These are phyloP conservation scores for Phytophthora cactorum DNA, from an alignment of 352 stramenopile genomes.

Conservation along the genomic window DNA sequence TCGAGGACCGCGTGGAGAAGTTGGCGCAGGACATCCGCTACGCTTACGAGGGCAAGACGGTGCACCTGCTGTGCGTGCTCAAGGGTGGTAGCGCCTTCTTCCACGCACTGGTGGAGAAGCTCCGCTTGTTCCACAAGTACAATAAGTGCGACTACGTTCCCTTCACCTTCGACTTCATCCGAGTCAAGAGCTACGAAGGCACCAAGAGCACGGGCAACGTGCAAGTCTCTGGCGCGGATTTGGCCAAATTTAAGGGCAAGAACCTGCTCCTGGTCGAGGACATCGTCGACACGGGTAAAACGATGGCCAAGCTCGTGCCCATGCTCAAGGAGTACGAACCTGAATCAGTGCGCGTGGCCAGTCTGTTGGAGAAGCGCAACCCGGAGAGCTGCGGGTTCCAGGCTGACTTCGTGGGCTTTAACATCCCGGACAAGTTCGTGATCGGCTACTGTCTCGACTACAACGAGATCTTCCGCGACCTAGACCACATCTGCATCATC, in stretches of 20 bases:
- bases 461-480: conserved; percentile 96
- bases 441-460: conserved; percentile 97
- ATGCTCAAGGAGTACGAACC: conserved; percentile 82
- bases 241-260: conserved; percentile 88
- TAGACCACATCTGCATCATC: conserved; percentile 97
- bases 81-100: conserved; percentile 93
- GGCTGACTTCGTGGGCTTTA: conserved; percentile 97
- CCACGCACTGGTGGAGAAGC: conserved; percentile 86
- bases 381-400: conserved; percentile 88
- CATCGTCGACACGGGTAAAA: conserved; percentile 98
- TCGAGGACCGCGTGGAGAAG: conserved; percentile 92
- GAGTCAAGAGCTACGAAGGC: conserved; percentile 95
- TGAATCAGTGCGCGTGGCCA: conserved; percentile 89
- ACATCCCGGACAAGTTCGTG: conserved; percentile 96
- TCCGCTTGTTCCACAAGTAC: conserved; percentile 88
- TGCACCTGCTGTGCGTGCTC: conserved; percentile 93
- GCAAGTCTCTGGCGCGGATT: conserved; percentile 88
- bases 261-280: conserved; percentile 97
- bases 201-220: conserved; percentile 92
- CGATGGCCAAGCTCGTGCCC: conserved; percentile 92
- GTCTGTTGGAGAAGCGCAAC: conserved; percentile 95
- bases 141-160: conserved; percentile 89
- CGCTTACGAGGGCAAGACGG: conserved; percentile 89
- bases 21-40: conserved; percentile 91
- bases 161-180: conserved; percentile 96